Base-by-base conservation (phyloP, 305 asterid genomes). In the Fraxinus ornus region DNA sequence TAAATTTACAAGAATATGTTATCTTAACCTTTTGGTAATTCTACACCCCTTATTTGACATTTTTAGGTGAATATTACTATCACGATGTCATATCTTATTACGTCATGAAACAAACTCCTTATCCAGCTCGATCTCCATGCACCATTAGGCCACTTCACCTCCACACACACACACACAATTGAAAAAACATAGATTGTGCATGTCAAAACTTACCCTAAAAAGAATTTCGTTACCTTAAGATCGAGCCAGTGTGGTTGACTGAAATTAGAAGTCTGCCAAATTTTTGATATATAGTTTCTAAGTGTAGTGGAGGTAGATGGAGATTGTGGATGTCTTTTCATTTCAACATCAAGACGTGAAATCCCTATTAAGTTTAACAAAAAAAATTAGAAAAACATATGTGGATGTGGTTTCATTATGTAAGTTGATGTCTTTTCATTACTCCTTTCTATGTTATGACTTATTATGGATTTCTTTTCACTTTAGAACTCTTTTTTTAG, bases 271-370 rank as follows among this genome's bases (percentile, higher is more conserved):
- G 64, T n/a, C 64, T 55, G 7, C 9, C 28, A 37, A 36, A 36
- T 36, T 79, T 35, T 24, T 41, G 12, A 10, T 22, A 19, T n/a
- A n/a, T n/a, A n/a, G 7, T 19, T 24, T 80, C 22, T 39, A 15
- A n/a, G 3, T 13, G 10, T 26, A 17, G 72, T 68, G 66, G 47
- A 33, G 66, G 24, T 55, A 72, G 44, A 36, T 76, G 28, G 77
- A 24, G 79, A 7, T 21, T 73, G 32, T 21, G 88, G 90, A 74
- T 83, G 85, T 78, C 90, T 37, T 81, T 78, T 78, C 60, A 80
- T 71, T 64, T 84, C 88, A 82, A 81, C 84, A 47, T 22, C 57
- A 5, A 79, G 71, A 85, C 78, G 83, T 83, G 84, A 75, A 84
- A 77, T 62, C 80, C 77, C 12, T 33, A 70, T 66, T 62, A 26